phyloP scores from a whole-genome alignment of 768 basidiomycete genomes.

The Trametes punicea region DNA sequence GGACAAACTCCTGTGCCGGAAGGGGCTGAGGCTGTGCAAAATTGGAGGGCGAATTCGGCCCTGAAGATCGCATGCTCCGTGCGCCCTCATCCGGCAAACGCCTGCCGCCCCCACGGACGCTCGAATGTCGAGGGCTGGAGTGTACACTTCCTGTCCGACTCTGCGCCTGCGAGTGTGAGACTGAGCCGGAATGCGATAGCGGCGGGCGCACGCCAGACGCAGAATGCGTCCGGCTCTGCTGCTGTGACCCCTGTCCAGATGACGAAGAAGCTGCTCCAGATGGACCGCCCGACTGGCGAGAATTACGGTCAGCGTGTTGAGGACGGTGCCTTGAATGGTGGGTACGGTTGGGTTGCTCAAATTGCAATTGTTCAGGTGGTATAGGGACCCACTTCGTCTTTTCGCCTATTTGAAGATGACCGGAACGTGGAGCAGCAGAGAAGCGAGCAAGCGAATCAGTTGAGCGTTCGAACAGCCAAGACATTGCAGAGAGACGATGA shows the following conservation, averaged over 20 bases:
- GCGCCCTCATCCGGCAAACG: conserved; percentile 39
- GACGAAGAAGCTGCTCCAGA: conserved; percentile 28
- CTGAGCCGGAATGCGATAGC: conserved; percentile 31
- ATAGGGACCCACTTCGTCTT: conserved; percentile 64
- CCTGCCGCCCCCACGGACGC: conserved; percentile 39
- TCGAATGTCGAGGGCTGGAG: conserved; percentile 44
- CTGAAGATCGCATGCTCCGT: conserved; percentile 20
- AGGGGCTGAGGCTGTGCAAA: conserved; percentile 16
- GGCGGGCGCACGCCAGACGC: conserved; percentile 16
- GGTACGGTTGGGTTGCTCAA: conserved; percentile 43
- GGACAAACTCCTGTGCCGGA: conserved; percentile 17
- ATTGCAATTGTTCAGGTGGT: conserved; percentile 52
- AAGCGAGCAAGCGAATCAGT: conserved; percentile 1
- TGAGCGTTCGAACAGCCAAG: background rate
- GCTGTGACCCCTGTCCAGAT: conserved; percentile 32
- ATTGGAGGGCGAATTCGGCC: conserved; percentile 16
- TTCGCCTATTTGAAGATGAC: conserved; percentile 38
- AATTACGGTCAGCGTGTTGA: conserved; percentile 26
- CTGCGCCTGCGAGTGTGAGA: conserved; percentile 42
- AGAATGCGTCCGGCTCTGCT: conserved; percentile 38
- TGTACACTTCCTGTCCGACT: conserved; percentile 46
- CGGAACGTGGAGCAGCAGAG: background rate
- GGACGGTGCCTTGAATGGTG: conserved; percentile 23
- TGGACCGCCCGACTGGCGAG: conserved; percentile 2
- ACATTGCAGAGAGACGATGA: background rate